These are phyloP conservation scores for Ceriops decandra DNA, from an alignment of 345 rosid genomes.

Conservation along the genomic window DNA sequence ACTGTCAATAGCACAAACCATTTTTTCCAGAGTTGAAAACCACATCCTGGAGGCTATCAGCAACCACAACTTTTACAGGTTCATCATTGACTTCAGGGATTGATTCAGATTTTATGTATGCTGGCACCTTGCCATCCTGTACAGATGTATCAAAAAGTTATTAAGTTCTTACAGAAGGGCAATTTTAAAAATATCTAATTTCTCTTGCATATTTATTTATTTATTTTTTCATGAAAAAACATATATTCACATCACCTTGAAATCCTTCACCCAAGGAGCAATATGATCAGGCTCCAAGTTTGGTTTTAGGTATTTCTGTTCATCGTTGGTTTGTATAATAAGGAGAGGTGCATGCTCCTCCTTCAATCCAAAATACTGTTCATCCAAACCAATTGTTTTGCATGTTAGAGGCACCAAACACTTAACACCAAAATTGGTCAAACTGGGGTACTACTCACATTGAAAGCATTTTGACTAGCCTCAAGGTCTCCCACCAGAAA, in stretches of 20 bases:
- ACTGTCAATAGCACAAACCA: conserved; percentile 37
- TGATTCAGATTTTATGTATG: conserved; percentile 77
- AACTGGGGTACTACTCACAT: conserved; percentile 42
- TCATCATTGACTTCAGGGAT: conserved; percentile 76
- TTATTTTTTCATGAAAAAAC: neutral
- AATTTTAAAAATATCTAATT: too few relatives aligned
- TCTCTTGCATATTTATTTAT: neutral
- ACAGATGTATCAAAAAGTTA: neutral
- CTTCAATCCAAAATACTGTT: conserved; percentile 86
- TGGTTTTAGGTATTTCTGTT: conserved; percentile 69
- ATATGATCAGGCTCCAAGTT: conserved; percentile 62
- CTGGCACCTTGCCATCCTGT: conserved; percentile 76
- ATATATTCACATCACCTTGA: conserved; percentile 41
- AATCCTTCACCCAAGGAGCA: conserved; percentile 84
- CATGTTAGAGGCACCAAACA: neutral
- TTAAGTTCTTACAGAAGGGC: too few relatives aligned
- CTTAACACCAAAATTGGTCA: conserved; percentile 7
- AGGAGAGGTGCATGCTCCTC: conserved; percentile 83
- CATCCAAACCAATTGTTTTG: conserved; percentile 14
- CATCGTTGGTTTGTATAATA: conserved; percentile 62
- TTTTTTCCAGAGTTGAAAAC: conserved; percentile 83
- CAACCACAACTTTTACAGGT: conserved; percentile 90
- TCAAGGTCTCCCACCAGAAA: conserved; percentile 91
- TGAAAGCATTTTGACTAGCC: conserved; percentile 77
- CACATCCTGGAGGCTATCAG: conserved; percentile 66